These are phyloP conservation scores for Trichothecium sympodiale DNA, from an alignment of 2,329 filamentous ascomycete species.

Conservation along the genomic window DNA sequence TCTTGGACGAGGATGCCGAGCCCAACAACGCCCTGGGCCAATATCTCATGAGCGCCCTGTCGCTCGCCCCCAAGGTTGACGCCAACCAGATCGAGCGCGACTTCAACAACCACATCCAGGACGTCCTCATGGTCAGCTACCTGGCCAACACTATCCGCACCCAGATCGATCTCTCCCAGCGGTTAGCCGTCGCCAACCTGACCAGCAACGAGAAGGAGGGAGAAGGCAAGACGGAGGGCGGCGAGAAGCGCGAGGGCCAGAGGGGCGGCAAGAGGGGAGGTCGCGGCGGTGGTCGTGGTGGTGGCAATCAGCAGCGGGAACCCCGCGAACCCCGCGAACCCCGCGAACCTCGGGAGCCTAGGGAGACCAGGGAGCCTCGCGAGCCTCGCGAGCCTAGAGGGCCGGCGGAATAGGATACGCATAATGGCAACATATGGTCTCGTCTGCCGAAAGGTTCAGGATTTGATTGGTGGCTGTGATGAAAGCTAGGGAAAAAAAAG, in stretches of 20 bases:
- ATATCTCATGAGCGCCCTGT: conserved; percentile 87
- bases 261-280: conserved; percentile 39
- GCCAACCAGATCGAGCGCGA: conserved; percentile 83
- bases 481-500: conserved; percentile 13
- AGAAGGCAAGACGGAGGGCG: conserved; percentile 34
- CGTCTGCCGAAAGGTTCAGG: conserved; percentile 6
- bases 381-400: conserved; percentile 24
- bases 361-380: conserved; percentile 20
- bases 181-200: conserved; percentile 71
- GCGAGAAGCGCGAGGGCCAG: conserved; percentile 31
- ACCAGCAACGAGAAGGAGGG: conserved; percentile 36
- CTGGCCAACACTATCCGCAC: conserved; percentile 97
- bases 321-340: conserved; percentile 32
- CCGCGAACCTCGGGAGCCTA: conserved; percentile 30
- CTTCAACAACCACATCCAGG: conserved; percentile 99
- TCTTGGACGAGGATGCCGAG: conserved; percentile 85
- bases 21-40: conserved; percentile 89
- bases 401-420: conserved; percentile 19
- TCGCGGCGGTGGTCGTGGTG: conserved; percentile 38
- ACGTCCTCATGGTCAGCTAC: conserved; percentile 96
- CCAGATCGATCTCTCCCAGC: conserved; percentile 95
- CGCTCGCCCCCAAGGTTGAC: conserved; percentile 90
- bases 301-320: conserved; percentile 38
- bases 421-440: background rate
- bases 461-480: conserved; percentile 11